Evolutionary conservation across 257 asterid genomes (phyloP), one percentile per base, ranked within the genome.

Genomic region (Rehmannia glutinosa): DNA sequence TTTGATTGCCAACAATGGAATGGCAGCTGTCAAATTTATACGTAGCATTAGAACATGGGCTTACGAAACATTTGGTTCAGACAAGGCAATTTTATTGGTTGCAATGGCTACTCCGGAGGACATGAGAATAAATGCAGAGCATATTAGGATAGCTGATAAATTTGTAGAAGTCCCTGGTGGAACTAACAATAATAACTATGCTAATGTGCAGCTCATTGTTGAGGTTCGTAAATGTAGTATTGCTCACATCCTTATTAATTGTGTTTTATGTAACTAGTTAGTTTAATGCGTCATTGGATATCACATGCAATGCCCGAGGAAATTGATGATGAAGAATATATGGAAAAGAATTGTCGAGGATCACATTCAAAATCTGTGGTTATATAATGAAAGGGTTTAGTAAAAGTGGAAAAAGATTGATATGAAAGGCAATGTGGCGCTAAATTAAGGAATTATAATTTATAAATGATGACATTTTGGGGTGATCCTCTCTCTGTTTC

Each of bases 61-160:
- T 32, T 88, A 94, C 25, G 99, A 88, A 77, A 91, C 97, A 51
- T 91, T 94, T 79, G 99, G 99, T 72, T 71, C 95, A 9, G 97
- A 91, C 81, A 94, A 94, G 85, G 97, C 99, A 47, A 85, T 94
- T 67, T 81, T 91, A 71, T 78, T 94, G 77, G 99, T 94, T 70
- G 99, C 97, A 58, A 94, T 94, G 99, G 99, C 99, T 75, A 94
- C 99, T 23, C 95, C 99, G 0, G 99, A 94, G 82, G 99, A 94
- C 77, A 94, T 94, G 99, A 87, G 91, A 70, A 91, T 94, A 78
- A 94, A 94, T 77, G 97, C 99, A 11, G 99, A 94, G 83, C 99
- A 94, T 84, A 91, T 94, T 62, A 84, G 96, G 78, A 94, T 94
- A 72, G 99, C 99, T 24, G 99, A 94, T 86, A 94, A 94, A 69